Evolutionary conservation across 2,329 filamentous ascomycete genomes (phyloP).

Genomic region (Trichoderma pleuroti): DNA sequence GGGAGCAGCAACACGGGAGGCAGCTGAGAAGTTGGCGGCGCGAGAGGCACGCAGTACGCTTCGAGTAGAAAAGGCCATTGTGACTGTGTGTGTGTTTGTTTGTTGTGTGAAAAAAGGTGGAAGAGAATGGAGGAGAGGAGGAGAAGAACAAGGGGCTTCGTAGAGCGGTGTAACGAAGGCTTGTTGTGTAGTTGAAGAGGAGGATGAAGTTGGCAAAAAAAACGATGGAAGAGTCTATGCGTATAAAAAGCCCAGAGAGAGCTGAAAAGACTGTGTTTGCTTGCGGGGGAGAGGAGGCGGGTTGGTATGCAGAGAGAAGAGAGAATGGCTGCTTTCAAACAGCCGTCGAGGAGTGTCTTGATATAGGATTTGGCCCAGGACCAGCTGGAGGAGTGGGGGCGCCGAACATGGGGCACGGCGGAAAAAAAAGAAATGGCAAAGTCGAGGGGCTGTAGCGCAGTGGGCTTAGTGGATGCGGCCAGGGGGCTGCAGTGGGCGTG

Average conservation of each 20-base stretch:
- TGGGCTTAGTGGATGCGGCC: conserved; percentile 8
- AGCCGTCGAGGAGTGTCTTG: conserved; percentile 19
- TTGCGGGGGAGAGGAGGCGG: conserved; percentile 7
- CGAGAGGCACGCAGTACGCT: conserved; percentile 35
- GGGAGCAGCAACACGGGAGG: conserved; percentile 26
- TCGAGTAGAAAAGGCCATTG: conserved; percentile 37
- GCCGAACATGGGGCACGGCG: neutral
- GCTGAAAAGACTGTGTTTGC: neutral
- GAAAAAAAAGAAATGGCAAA: conserved; percentile 10
- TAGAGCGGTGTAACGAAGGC: conserved; percentile 10
- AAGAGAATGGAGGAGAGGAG: neutral
- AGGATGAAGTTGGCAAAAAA: neutral
- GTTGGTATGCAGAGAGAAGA: conserved; percentile 17
- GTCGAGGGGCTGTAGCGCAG: conserved; percentile 2
- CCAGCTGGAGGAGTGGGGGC: conserved; percentile 15
- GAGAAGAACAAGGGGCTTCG: neutral
- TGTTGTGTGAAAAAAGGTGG: neutral
- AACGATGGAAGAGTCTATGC: neutral
- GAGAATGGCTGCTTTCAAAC: conserved; percentile 12
- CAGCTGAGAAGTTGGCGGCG: conserved; percentile 30
- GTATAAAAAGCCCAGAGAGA: conserved; percentile 5
- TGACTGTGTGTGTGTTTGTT: conserved; percentile 19
- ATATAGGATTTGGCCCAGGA: conserved; percentile 17
- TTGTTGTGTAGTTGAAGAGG: neutral
- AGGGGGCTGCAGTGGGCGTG: conserved; percentile 16